phyloP scores from a whole-genome alignment of 2,329 filamentous ascomycete species.

The Colletotrichum gloeosporioides region DNA sequence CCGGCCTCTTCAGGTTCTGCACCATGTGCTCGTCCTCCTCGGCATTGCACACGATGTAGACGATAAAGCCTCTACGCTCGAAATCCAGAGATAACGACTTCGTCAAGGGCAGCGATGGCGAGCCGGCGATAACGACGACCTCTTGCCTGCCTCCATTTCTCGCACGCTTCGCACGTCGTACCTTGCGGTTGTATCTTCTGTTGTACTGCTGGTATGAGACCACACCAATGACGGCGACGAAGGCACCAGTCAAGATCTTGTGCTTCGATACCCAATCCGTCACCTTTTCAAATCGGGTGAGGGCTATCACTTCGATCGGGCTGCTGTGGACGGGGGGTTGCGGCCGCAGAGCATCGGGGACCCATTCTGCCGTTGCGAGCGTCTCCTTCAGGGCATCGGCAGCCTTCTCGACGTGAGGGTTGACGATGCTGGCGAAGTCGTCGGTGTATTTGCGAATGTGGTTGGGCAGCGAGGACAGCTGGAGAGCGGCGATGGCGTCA shows the following conservation, averaged over 20 bases:
- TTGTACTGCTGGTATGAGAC: conserved; percentile 57
- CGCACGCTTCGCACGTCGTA: conserved; percentile 78
- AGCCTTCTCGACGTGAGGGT: conserved; percentile 79
- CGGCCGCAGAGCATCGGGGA: conserved; percentile 73
- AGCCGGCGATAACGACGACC: conserved; percentile 88
- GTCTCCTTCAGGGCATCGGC: conserved; percentile 74
- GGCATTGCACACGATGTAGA: conserved; percentile 88
- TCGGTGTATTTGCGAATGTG: conserved; percentile 75
- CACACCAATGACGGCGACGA: conserved; percentile 76
- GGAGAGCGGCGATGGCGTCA: conserved; percentile 15
- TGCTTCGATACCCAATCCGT: conserved; percentile 77
- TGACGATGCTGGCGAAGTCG: conserved; percentile 79
- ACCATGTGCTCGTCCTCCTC: conserved; percentile 84
- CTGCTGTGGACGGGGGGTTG: conserved; percentile 48
- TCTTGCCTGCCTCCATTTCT: conserved; percentile 86
- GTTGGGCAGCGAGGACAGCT: conserved; percentile 60
- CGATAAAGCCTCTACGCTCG: conserved; percentile 89
- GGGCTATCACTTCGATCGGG: conserved; percentile 34
- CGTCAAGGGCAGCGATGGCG: conserved; percentile 82
- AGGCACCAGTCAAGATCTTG: conserved; percentile 73
- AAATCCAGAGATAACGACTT: conserved; percentile 84
- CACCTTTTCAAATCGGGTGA: conserved; percentile 54
- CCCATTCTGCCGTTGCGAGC: conserved; percentile 71
- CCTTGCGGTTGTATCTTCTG: conserved; percentile 65
- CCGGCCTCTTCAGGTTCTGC: conserved; percentile 75